These are phyloP conservation scores for Camelina neglecta DNA, from an alignment of 345 rosid genomes.

Conservation along the genomic window DNA sequence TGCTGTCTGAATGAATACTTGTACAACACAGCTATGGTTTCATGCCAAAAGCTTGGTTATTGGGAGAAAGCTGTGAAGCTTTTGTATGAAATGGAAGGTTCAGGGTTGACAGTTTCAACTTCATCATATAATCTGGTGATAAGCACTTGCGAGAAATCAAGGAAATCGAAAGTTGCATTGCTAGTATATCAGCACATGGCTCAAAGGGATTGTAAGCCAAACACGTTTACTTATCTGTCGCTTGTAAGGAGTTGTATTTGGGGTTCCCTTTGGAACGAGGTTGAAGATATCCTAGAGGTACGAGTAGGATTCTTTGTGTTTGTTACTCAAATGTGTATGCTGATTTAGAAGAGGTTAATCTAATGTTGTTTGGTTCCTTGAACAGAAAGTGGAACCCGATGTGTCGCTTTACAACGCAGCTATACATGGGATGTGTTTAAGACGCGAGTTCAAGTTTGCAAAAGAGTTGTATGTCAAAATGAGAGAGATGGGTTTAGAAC, in stretches of 20 bases:
- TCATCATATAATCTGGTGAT: conserved; percentile 71
- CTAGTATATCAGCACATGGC: conserved; percentile 78
- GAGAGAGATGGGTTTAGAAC: conserved; percentile 60
- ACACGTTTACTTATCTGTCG: conserved; percentile 71
- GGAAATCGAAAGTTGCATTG: conserved; percentile 69
- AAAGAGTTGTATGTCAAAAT: conserved; percentile 65
- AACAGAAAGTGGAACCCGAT: conserved; percentile 60
- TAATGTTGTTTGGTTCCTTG: conserved; percentile 28
- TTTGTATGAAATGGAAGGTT: conserved; percentile 73
- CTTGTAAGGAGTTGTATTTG: conserved; percentile 72
- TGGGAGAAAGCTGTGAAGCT: conserved; percentile 85
- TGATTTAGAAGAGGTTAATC: not conserved
- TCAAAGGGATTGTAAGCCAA: conserved; percentile 55
- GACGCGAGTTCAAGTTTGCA: conserved; percentile 62
- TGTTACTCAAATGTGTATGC: not conserved
- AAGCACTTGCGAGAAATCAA: conserved; percentile 69
- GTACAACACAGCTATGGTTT: conserved; percentile 65
- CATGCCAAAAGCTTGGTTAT: conserved; percentile 74
- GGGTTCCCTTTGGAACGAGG: conserved; percentile 83
- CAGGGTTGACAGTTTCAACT: conserved; percentile 54
- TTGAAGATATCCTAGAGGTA: conserved; percentile 65
- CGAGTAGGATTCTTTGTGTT: conserved; percentile 41
- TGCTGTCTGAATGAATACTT: conserved; percentile 56
- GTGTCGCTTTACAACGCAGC: conserved; percentile 67
- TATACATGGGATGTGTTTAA: conserved; percentile 77